A percentile compares a stretch with the other conserved stretches of the same genome.
Evolutionary conservation across 352 stramenopile species (phyloP).

Genomic region (Aphanomyces euteiches): DNA sequence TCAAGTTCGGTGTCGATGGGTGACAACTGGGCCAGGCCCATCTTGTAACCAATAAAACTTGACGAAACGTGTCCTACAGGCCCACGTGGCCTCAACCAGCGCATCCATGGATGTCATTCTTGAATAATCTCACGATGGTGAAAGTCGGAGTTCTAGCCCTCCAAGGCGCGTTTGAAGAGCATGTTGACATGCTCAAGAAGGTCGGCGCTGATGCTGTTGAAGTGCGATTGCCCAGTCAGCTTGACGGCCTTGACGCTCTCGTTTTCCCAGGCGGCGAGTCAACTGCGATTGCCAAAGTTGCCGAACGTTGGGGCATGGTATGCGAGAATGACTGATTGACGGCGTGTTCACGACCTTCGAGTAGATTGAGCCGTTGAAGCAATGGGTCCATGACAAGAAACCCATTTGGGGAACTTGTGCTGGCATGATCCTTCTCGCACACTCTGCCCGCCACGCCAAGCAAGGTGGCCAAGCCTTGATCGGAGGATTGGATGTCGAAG

Average conservation of each 20-base stretch:
- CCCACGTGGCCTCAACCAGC: constrained; percentile 12
- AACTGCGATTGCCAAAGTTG: constrained; percentile 93
- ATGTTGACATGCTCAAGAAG: constrained; percentile 76
- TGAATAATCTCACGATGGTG: constrained; percentile 31
- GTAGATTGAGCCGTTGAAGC: constrained; percentile 60
- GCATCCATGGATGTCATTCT: constrained; percentile 17
- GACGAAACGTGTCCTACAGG: not conserved
- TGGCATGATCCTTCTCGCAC: constrained; percentile 95
- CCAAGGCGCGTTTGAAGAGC: constrained; percentile 90
- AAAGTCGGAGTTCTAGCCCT: constrained; percentile 84
- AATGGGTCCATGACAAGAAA: constrained; percentile 70
- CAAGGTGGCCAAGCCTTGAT: constrained; percentile 91
- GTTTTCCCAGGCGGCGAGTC: constrained; percentile 94
- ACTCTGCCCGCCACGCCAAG: constrained; percentile 76
- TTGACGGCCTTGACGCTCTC: constrained; percentile 85
- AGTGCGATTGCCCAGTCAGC: constrained; percentile 75
- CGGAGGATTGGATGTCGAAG: constrained; percentile 91
- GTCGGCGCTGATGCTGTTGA: constrained; percentile 57
- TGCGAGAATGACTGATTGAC: not conserved
- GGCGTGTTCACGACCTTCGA: not conserved
- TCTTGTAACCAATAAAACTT: constrained; percentile 3
- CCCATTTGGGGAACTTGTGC: constrained; percentile 96
- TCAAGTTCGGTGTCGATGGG: too few species aligned
- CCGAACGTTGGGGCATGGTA: constrained; percentile 70
- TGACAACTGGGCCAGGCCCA: constrained; percentile 20